Evolutionary conservation across 2,329 filamentous ascomycete species (phyloP), one percentile per base, ranked within the genome.

Genomic region (Coniochaeta sp.): DNA sequence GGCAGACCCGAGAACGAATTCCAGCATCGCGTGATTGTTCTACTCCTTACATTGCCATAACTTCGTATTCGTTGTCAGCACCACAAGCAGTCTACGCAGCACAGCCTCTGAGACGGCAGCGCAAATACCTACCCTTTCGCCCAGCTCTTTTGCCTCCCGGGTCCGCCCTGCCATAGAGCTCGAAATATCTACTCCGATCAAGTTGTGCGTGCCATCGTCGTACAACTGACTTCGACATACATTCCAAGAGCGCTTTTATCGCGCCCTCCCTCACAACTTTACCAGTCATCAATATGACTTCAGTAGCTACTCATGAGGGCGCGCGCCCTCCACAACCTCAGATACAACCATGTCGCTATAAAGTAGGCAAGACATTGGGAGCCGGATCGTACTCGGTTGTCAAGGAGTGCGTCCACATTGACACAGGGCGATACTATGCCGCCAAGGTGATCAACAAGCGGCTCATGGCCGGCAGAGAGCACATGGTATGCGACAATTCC

Each of bases 391-490:
- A 99, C 77, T 97, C 93, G 40, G 95, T 98, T 57, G 95, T 99
- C 64, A 98, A 98, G 75, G 95, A 99, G 78, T 99, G 95, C 73
- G 93, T 98, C 30, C 95, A 99, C 74, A 98, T 98, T 70, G 93
- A 98, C 68, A 98, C 95, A 0, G 93, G 93, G 54, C 87, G 93
- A 66, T 98, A 97, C 77, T 99, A 98, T 87, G 95, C 95, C 30
- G 93, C 95, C 63, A 99, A 99, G 75, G 95, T 99, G 64, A 99
- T 99, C 77, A 99, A 99, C 79, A 99, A 99, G 82, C 84, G 93
- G 61, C 80, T 99, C 66, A 99, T 99, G 95, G 90, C 92, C 7
- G 95, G 95, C 36, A 85, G 95, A 67, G 95, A 99, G 77, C 95
- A 98, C 75, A 99, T 99, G 95, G 95, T 97, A 72, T 63, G 77